Evolutionary conservation across 2,329 filamentous ascomycete species (phyloP), one percentile per base, ranked within the genome.

Genomic region (Beauveria australis): DNA sequence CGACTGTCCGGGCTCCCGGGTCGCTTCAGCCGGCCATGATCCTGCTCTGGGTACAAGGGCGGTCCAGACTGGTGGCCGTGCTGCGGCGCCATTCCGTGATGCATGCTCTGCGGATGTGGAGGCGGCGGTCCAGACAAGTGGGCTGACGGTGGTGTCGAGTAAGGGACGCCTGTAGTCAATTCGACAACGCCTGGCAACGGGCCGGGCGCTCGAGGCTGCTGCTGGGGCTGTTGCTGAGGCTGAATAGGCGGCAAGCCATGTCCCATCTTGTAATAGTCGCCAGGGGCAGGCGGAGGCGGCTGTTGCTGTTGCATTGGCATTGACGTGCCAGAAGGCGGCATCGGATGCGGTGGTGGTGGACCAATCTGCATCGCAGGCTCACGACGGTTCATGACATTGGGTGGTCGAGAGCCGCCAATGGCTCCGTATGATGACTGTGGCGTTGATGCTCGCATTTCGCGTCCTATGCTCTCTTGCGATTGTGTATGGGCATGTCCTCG

Each of bases 151-250:
- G 81, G 80, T n/a, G 81, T 81, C 64, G 75, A 81, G 68, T 86
- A 87, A 0, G 83, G 81, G 37, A 86, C 76, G 14, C 85, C 84
- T 0, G 84, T 87, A 2, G 85, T 87, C 66, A 88, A 77, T 68
- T 88, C 84, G 41, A 81, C 80, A 18, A 88, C 77, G 55, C 83
- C 79, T 1, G 85, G 85, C n/a, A 88, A 73, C 63, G 81, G 74
- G 0, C 75, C 78, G 6, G 73, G 73, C n/a, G 73, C 72, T 30
- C 73, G 69, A 8, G 72, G 70, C 33, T 73, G 72, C 57, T 70
- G 69, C 33, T 37, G 33, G 5, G 33, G 33, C 64, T 74, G 74
- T 18, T 73, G 73, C 37, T 53, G 52, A 6, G 52, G 37, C 59
- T 83, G 81, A 47, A 84, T 83, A n/a, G 81, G 81, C 5, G 81